Conservation (phyloP, 2,329 filamentous ascomycete species). For the Phaeosphaeriaceae sp. region DNA sequence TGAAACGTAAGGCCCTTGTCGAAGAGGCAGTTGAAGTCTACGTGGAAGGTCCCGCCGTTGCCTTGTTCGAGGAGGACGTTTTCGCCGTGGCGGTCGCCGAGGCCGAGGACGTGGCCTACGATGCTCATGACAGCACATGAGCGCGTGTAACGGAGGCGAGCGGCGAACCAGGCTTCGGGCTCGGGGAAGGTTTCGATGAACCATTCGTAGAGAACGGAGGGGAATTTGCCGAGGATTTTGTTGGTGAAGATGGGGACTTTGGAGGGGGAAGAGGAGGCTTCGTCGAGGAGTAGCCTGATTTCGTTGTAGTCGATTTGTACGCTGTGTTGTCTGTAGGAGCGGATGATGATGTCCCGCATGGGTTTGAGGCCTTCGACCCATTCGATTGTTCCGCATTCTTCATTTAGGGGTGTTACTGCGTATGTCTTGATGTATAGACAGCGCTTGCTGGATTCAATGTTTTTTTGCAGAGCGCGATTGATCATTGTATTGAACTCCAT, state of each 20-base stretch:
- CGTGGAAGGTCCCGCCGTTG: conserved; percentile 92
- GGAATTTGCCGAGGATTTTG: conserved; percentile 72
- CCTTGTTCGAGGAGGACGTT: conserved; percentile 95
- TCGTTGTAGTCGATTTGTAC: conserved; percentile 69
- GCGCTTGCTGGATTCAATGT: conserved; percentile 86
- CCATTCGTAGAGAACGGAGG: conserved; percentile 88
- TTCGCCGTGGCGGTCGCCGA: conserved; percentile 95
- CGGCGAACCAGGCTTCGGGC: conserved; percentile 89
- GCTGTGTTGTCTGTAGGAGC: conserved; percentile 76
- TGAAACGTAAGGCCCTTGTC: conserved; percentile 96
- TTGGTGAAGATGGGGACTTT: conserved; percentile 77
- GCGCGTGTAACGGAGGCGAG: conserved; percentile 85
- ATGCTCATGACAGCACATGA: conserved; percentile 99
- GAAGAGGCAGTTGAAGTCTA: conserved; percentile 99
- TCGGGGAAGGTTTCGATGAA: conserved; percentile 95
- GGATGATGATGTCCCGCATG: conserved; percentile 86
- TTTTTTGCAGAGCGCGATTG: conserved; percentile 89
- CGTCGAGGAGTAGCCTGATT: conserved; percentile 66
- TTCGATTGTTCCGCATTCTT: conserved; percentile 97
- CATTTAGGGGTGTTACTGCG: conserved; percentile 93
- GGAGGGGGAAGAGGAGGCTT: conserved; percentile 66
- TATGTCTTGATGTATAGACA: conserved; percentile 92
- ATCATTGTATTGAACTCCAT: conserved; percentile 99
- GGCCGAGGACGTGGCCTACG: conserved; percentile 89
- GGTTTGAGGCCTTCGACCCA: conserved; percentile 98